Percentiles rank a stretch among this genome's conserved stretches.
phyloP scores from a whole-genome alignment of 192 early-diverging fungal genomes.

The Oehlia diaphana region DNA sequence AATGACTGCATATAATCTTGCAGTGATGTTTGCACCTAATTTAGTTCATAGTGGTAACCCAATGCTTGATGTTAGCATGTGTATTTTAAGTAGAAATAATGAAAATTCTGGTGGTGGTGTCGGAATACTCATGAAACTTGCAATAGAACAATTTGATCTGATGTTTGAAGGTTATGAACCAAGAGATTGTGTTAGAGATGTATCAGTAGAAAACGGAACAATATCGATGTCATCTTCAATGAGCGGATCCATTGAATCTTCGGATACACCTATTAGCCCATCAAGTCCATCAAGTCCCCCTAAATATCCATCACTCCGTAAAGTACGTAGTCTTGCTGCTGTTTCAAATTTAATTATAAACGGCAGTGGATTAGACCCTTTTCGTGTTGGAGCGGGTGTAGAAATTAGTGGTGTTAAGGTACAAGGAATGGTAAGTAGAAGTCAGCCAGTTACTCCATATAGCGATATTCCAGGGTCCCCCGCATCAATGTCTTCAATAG shows the following conservation, averaged over 20 bases:
- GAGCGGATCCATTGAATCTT: neutral
- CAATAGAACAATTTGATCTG: constrained; percentile 28
- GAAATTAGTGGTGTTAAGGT: constrained; percentile 25
- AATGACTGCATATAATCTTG: constrained; percentile 83
- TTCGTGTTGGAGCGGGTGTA: constrained; percentile 27
- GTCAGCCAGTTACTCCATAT: neutral
- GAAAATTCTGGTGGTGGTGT: constrained; percentile 12
- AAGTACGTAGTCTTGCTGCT: neutral
- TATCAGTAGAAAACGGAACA: neutral
- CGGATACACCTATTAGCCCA: neutral
- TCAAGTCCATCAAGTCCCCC: neutral
- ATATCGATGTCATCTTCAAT: constrained; percentile 12
- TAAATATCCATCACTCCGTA: constrained; percentile 17
- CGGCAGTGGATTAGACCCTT: neutral
- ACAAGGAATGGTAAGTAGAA: constrained; percentile 19
- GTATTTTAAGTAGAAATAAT: constrained; percentile 7
- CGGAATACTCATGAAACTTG: constrained; percentile 20
- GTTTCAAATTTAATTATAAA: neutral
- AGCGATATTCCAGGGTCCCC: neutral
- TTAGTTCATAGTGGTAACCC: constrained; percentile 55
- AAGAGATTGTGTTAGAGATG: constrained; percentile 18
- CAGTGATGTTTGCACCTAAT: constrained; percentile 87
- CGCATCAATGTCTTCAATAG: neutral
- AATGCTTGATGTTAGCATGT: constrained; percentile 17
- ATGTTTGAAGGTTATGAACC: constrained; percentile 29